phyloP scores from a whole-genome alignment of 2,329 filamentous ascomycete species.

The Colletotrichum zoysiae region DNA sequence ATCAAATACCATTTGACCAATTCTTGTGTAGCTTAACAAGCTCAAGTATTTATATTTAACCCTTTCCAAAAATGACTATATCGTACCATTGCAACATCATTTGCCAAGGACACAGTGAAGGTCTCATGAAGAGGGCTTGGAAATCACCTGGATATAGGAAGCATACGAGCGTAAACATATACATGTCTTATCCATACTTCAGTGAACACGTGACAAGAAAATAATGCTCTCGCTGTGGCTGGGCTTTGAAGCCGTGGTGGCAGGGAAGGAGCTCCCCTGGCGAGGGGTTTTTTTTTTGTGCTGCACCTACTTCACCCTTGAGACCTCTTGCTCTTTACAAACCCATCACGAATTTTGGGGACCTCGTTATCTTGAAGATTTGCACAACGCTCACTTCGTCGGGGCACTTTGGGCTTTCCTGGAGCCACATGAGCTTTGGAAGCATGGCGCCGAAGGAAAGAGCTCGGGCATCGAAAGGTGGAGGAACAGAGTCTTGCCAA shows the following conservation, averaged over 20 bases:
- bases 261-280: neutral
- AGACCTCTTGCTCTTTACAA: neutral
- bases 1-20: neutral
- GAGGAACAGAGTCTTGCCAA: neutral
- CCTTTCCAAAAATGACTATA: neutral
- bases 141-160: neutral
- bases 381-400: neutral
- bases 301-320: neutral
- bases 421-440: neutral
- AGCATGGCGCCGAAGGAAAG: conserved; percentile 24
- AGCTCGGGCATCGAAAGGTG: neutral
- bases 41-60: neutral
- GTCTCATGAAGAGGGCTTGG: neutral
- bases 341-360: neutral
- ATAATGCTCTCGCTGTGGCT: neutral
- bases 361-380: neutral
- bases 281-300: neutral
- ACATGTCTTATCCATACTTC: neutral
- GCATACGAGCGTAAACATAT: neutral
- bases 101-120: neutral
- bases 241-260: neutral
- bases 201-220: neutral
- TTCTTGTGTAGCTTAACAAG: neutral
- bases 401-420: neutral
- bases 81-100: neutral